A percentile compares a stretch with the other conserved stretches of the same genome.
These are phyloP conservation scores for Fagopyrum tataricum DNA, from an alignment of 148 eudicot species.

Conservation along the genomic window DNA sequence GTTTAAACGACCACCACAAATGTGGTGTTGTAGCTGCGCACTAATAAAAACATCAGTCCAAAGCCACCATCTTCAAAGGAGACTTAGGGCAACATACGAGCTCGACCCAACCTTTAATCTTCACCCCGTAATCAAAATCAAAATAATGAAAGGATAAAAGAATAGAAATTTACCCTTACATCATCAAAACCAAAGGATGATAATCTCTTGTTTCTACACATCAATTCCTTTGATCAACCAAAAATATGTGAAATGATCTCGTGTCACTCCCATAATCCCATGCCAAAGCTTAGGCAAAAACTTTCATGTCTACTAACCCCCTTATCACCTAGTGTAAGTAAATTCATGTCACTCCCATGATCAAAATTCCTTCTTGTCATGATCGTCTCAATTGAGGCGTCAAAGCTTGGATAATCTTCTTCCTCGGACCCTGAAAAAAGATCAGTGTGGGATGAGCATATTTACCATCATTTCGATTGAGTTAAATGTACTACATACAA, in stretches of 20 bases:
- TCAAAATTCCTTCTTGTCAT: not conserved
- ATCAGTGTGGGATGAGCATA: not conserved
- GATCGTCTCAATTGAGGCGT: not conserved
- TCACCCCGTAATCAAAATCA: not conserved
- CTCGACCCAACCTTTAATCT: not conserved
- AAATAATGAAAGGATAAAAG: not conserved
- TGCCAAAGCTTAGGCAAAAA: too few species aligned
- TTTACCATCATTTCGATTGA: not conserved
- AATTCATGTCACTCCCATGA: not conserved
- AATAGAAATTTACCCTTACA: not conserved
- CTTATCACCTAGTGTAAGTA: too few species aligned
- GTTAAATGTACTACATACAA: not conserved
- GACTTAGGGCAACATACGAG: too few species aligned
- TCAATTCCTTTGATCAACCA: not conserved
- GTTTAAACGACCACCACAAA: too few species aligned
- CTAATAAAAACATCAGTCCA: too few species aligned
- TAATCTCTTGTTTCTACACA: not conserved
- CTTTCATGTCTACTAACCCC: too few species aligned
- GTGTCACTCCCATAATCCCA: too few species aligned
- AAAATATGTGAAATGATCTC: too few species aligned
- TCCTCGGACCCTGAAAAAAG: not conserved
- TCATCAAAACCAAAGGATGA: not conserved
- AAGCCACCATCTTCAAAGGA: too few species aligned
- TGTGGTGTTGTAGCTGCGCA: too few species aligned
- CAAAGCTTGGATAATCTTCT: constrained; percentile 1